phyloP scores from a whole-genome alignment of 2,329 filamentous ascomycete genomes.

The Fusarium decemcellulare region DNA sequence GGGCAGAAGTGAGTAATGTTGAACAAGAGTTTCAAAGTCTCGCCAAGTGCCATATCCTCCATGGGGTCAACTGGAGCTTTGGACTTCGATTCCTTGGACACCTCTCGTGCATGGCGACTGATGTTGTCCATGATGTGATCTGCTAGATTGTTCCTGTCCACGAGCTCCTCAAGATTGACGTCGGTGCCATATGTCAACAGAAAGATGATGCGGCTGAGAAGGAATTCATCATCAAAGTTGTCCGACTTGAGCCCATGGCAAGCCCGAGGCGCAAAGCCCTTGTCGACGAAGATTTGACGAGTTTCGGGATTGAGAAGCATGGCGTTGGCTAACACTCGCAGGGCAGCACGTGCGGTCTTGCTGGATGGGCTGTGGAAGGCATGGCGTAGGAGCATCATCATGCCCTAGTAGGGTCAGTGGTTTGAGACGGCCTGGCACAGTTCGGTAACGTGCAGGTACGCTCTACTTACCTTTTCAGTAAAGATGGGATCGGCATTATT shows the following conservation, averaged over 20 bases:
- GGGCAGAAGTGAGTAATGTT: slow-evolving; percentile 86
- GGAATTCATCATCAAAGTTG: slow-evolving; percentile 87
- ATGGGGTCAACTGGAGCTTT: slow-evolving; percentile 65
- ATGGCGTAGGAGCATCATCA: slow-evolving; percentile 79
- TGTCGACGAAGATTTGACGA: slow-evolving; percentile 50
- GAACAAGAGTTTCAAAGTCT: slow-evolving; percentile 90
- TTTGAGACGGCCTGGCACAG: slow-evolving; percentile 3
- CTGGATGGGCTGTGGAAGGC: slow-evolving; percentile 77
- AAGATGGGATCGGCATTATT: slow-evolving; percentile 86
- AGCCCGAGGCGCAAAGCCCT: slow-evolving; percentile 72
- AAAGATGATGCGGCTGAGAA: slow-evolving; percentile 65
- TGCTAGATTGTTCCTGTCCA: slow-evolving; percentile 56
- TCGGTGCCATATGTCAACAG: slow-evolving; percentile 65
- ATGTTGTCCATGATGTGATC: slow-evolving; percentile 75
- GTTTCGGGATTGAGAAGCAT: slow-evolving; percentile 69
- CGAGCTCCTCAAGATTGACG: slow-evolving; percentile 64
- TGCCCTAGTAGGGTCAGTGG: slow-evolving; percentile 69
- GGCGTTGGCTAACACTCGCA: slow-evolving; percentile 87
- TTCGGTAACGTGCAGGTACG: background rate
- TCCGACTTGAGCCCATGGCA: slow-evolving; percentile 81
- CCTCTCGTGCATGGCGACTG: background rate
- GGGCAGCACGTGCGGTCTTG: slow-evolving; percentile 79
- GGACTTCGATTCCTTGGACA: background rate
- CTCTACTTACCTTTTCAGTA: slow-evolving; percentile 74
- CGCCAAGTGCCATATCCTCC: slow-evolving; percentile 84